These are phyloP conservation scores for Spergularia azorica DNA, from an alignment of 179 eudicot species.

Conservation along the genomic window DNA sequence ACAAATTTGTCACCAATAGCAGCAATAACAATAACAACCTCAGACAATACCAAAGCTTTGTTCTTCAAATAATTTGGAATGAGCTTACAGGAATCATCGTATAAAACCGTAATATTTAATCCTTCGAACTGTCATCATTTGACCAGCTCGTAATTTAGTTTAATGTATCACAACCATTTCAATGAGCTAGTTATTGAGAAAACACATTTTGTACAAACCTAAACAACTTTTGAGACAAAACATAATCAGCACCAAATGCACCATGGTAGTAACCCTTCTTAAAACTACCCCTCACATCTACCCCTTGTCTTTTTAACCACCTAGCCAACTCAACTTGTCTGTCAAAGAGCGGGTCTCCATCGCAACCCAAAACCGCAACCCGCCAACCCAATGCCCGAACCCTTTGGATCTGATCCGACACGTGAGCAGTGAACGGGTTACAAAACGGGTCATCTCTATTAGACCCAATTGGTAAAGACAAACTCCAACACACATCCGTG, in stretches of 20 bases:
- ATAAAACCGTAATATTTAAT: no score
- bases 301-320: slow-evolving; percentile 14
- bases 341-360: slow-evolving; percentile 30
- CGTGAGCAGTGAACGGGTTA: slow-evolving; percentile 30
- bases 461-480: slow-evolving; percentile 46
- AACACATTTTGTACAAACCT: slow-evolving; percentile 18
- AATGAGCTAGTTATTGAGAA: not conserved
- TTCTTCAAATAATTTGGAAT: no score
- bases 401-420: not conserved
- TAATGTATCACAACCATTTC: no score
- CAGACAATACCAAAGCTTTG: no score
- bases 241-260: slow-evolving; percentile 11
- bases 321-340: slow-evolving; percentile 29
- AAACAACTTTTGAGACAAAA: slow-evolving; percentile 9
- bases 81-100: no score
- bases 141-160: no score
- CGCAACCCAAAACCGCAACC: slow-evolving; percentile 30
- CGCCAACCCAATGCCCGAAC: slow-evolving; percentile 28
- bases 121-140: no score
- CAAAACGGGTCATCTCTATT: slow-evolving; percentile 26
- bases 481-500: slow-evolving; percentile 43
- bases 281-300: slow-evolving; percentile 19
- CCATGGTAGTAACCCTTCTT: slow-evolving; percentile 25
- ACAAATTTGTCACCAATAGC: no score
- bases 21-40: no score